Evolutionary conservation across 2,329 filamentous ascomycete species (phyloP).

Genomic region (Clarireedia hainanense): DNA sequence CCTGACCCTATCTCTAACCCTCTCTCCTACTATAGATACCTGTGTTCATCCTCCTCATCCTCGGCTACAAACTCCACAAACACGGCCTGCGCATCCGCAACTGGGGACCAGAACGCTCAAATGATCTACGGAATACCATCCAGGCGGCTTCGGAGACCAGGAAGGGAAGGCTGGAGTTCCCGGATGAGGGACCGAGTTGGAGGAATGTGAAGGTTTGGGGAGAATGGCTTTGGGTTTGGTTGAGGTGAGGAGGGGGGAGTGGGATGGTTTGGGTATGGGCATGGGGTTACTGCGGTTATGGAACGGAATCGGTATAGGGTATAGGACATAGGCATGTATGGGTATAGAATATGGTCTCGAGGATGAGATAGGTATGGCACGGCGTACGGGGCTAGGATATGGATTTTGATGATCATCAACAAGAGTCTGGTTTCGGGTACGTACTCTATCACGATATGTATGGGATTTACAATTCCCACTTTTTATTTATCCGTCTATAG

Average conservation of each 20-base stretch:
- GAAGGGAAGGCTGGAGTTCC: constrained; percentile 31
- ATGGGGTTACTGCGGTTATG: too few species aligned
- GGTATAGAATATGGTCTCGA: too few species aligned
- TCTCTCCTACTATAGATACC: constrained; percentile 22
- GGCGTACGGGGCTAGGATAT: too few species aligned
- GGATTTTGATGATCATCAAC: too few species aligned
- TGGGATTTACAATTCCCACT: too few species aligned
- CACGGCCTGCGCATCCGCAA: constrained; percentile 27
- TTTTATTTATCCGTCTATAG: too few species aligned
- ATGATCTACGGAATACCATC: constrained; percentile 30
- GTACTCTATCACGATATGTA: too few species aligned
- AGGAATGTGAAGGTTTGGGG: constrained; percentile 25
- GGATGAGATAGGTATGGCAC: too few species aligned
- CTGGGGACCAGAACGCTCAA: constrained; percentile 30
- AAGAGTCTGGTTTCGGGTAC: too few species aligned
- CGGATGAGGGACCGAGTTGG: constrained; percentile 26
- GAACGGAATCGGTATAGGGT: too few species aligned
- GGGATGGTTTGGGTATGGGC: too few species aligned
- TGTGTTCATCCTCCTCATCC: constrained; percentile 29
- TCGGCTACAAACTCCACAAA: constrained; percentile 31
- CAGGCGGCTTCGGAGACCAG: constrained; percentile 27
- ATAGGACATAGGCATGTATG: too few species aligned
- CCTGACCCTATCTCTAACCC: background rate
- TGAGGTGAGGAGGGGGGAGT: constrained; percentile 19
- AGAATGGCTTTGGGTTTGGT: constrained; percentile 31